Percentiles rank a stretch among this genome's conserved stretches.
Evolutionary conservation across 768 basidiomycete species (phyloP).

Genomic region (Mycena epipterygia): DNA sequence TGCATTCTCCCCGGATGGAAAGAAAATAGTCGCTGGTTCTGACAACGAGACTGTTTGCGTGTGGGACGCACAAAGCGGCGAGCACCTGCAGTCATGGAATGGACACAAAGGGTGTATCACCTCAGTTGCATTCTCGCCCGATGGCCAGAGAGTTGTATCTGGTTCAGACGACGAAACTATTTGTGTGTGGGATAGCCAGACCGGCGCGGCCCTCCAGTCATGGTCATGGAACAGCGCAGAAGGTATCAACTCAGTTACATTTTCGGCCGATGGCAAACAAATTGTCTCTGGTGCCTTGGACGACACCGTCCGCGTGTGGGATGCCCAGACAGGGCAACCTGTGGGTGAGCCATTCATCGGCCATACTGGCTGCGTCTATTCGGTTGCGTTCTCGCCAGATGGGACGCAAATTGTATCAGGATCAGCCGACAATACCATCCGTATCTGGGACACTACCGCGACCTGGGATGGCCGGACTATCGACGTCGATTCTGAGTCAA

Average conservation of each 20-base stretch:
- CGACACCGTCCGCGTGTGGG: not conserved
- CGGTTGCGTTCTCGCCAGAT: not conserved
- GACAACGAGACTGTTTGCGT: not conserved
- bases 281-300: not conserved
- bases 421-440: not conserved
- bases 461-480: not conserved
- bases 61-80: not conserved
- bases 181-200: not conserved
- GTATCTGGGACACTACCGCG: not conserved
- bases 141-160: not conserved
- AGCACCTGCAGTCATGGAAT: not conserved
- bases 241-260: not conserved
- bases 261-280: not conserved
- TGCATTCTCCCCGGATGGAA: not conserved
- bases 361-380: not conserved
- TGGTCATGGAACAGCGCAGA: not conserved
- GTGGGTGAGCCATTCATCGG: not conserved
- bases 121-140: slow-evolving; percentile 4
- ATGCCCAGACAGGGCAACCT: not conserved
- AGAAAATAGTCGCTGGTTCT: not conserved
- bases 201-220: not conserved
- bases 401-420: slow-evolving; percentile 1
- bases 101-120: not conserved
- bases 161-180: not conserved
- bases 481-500: not conserved